Conservation (phyloP, 2,329 filamentous ascomycete species). For the Fonsecaea nubica region DNA sequence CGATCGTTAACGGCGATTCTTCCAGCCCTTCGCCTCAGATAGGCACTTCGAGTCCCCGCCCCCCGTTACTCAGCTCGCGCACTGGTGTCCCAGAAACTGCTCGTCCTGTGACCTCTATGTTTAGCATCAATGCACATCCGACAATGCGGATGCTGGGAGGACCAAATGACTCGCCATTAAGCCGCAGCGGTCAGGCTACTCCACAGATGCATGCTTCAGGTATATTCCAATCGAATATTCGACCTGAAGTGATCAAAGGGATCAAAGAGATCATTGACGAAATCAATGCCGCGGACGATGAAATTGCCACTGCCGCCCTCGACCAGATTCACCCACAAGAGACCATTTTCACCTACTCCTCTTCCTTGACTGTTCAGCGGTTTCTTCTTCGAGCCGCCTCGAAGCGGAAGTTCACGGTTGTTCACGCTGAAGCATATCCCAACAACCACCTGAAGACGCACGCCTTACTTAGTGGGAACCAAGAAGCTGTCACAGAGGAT, state of each 20-base stretch:
- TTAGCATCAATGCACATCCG: slow-evolving; percentile 80
- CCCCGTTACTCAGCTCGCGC: slow-evolving; percentile 67
- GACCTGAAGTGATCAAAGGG: slow-evolving; percentile 89
- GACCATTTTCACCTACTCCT: slow-evolving; percentile 86
- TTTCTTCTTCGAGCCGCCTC: slow-evolving; percentile 86
- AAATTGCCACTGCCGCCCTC: slow-evolving; percentile 85
- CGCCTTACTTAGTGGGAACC: slow-evolving; percentile 64
- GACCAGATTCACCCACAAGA: slow-evolving; percentile 94
- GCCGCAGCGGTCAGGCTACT: slow-evolving; percentile 44
- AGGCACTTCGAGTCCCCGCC: slow-evolving; percentile 52
- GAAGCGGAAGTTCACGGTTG: slow-evolving; percentile 89
- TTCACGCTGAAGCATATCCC: slow-evolving; percentile 77
- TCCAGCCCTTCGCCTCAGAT: slow-evolving; percentile 41
- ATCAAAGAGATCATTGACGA: slow-evolving; percentile 97
- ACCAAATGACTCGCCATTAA: slow-evolving; percentile 47
- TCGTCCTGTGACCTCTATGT: slow-evolving; percentile 71
- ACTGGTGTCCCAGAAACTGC: slow-evolving; percentile 61
- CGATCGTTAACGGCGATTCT: slow-evolving; percentile 23
- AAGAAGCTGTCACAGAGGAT: slow-evolving; percentile 45
- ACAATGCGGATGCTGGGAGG: slow-evolving; percentile 44
- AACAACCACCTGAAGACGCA: slow-evolving; percentile 72
- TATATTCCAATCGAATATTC: slow-evolving; percentile 66
- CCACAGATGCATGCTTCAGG: slow-evolving; percentile 42
- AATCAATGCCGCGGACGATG: slow-evolving; percentile 88
- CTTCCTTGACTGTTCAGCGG: slow-evolving; percentile 83